Conservation (phyloP, 305 asterid species). For the Fraxinus floribunda region DNA sequence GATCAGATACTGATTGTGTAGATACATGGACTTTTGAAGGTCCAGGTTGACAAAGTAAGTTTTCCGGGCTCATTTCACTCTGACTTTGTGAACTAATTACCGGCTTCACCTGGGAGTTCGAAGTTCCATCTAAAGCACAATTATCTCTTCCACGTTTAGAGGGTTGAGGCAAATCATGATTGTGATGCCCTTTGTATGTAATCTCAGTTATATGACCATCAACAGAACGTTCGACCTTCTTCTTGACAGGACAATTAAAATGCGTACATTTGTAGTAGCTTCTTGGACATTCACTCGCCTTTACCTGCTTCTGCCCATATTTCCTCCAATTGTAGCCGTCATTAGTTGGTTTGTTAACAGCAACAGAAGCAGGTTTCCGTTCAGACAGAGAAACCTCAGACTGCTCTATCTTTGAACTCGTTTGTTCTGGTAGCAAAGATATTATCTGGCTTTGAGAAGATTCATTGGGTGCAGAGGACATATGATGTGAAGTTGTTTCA, state of each 20-base stretch:
- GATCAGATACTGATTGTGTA: neutral
- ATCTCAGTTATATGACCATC: constrained; percentile 83
- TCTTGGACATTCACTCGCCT: neutral
- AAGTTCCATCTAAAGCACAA: constrained; percentile 26
- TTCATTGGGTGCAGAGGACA: neutral
- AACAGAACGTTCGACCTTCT: neutral
- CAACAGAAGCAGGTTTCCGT: neutral
- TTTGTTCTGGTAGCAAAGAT: neutral
- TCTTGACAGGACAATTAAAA: neutral
- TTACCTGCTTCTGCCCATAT: neutral
- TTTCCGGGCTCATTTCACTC: constrained; percentile 23
- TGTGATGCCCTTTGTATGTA: constrained; percentile 83
- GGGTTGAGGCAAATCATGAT: constrained; percentile 65
- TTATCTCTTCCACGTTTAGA: constrained; percentile 50
- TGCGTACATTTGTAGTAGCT: neutral
- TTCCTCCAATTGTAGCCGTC: neutral
- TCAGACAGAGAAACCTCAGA: neutral
- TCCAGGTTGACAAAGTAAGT: neutral
- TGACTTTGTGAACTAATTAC: constrained; percentile 26
- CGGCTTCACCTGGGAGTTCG: constrained; percentile 22
- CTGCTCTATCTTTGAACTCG: neutral
- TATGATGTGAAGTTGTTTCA: neutral
- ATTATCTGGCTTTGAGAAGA: neutral
- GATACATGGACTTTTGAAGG: neutral
- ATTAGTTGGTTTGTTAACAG: neutral